Base-by-base conservation (phyloP, 495 filamentous ascomycete genomes). In the Zalerion maritima region DNA sequence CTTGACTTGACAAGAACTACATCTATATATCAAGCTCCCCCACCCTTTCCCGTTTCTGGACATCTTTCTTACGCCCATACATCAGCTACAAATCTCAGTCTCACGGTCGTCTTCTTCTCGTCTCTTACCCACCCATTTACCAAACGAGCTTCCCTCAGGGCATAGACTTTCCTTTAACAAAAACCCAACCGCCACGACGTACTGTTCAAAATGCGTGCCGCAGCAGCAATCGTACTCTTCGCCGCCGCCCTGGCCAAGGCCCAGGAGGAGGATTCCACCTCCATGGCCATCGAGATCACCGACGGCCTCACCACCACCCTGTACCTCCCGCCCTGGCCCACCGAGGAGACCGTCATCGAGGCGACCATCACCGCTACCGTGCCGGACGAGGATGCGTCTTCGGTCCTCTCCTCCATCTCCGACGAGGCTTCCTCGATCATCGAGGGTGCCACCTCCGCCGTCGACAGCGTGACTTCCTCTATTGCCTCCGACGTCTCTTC, bases 271-370 rank as follows among this genome's bases (percentile, higher is more conserved):
- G 54, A 59, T 18, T 36, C 47, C 18, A 71, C 61, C 3, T 54
- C 55, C 18, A 60, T 71, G 3, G 38, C 52, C 6, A 60, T 68
- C 22, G 73, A 73, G 45, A 57, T 75, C 32, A 67, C 70, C 21
- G 69, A 67, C 29, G 72, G 76, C 44, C 69, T 75, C 43, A 75
- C 72, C 21, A 72, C 75, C 45, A 73, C 71, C 1, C 50, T 75
- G 14, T 69, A 70, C 11, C 42, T 75, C 31, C 57, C 77, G 25
- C 59, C 20, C 8, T 28, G 22, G 10, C 14, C 24, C n/a, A 16
- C n/a, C 28, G 14, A 6, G 19, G 15, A 28, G 18, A 28, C 24
- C 5, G 27, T 12, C 10, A 19, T 28, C 14, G 34, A 26, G 6
- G 29, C 32, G 11, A 15, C 24, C 6, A 14, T 12, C 1, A 17